Percentiles rank a stretch among this genome's conserved stretches.
These are phyloP conservation scores for Hyphopichia khmerensis DNA, from an alignment of 1,139 yeast genomes.

Conservation along the genomic window DNA sequence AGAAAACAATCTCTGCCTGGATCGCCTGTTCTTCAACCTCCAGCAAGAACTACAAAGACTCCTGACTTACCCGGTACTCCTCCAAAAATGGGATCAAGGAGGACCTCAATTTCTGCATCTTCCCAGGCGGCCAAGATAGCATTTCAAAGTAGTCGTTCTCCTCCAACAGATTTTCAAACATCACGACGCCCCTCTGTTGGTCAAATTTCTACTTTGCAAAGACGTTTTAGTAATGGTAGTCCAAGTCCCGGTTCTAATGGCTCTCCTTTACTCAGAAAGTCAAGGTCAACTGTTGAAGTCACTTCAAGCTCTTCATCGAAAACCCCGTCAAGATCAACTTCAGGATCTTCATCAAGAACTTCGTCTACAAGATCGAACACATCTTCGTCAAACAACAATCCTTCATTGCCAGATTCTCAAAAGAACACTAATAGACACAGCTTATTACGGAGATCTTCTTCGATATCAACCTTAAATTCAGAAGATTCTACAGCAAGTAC, in stretches of 20 bases:
- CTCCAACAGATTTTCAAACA: conserved; percentile 6
- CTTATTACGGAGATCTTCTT: not conserved
- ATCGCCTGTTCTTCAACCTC: conserved; percentile 1
- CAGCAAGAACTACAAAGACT: not conserved
- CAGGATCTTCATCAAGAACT: not conserved
- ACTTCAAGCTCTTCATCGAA: not conserved
- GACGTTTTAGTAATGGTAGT: conserved; percentile 3
- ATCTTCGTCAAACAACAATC: not conserved
- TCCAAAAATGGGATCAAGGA: not conserved
- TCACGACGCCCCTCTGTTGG: conserved; percentile 3
- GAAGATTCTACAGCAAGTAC: not conserved
- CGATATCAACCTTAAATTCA: not conserved
- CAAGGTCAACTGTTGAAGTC: conserved; percentile 2
- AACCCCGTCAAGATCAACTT: not conserved
- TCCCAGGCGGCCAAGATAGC: conserved; percentile 34
- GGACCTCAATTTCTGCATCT: conserved; percentile 25
- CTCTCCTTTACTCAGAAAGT: conserved; percentile 3
- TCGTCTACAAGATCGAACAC: not conserved
- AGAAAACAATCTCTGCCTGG: conserved; percentile 1
- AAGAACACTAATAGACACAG: not conserved
- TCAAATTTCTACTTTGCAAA: conserved; percentile 1
- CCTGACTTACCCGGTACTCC: not conserved
- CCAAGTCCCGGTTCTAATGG: not conserved
- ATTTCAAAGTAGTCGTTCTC: conserved; percentile 21
- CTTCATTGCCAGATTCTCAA: not conserved